phyloP scores from a whole-genome alignment of 1,284 basidiomycete species.

The Austroboletus niveus region DNA sequence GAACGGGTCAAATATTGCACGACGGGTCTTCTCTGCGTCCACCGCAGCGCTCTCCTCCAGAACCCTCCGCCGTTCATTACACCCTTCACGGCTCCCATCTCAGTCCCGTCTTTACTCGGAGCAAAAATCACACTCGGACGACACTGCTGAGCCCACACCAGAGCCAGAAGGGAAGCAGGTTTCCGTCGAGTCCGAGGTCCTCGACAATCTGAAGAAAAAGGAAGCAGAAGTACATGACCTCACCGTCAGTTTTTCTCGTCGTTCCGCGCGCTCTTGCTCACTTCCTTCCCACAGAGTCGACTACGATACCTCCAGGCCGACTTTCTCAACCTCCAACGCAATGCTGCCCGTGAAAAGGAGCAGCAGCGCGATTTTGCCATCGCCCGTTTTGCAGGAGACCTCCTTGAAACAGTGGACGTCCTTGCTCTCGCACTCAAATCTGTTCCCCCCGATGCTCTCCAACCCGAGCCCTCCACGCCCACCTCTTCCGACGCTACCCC shows the following conservation, averaged over 20 bases:
- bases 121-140: conserved; percentile 33
- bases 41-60: conserved; percentile 53
- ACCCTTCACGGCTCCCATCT: conserved; percentile 20
- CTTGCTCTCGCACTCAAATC: conserved; percentile 87
- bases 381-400: conserved; percentile 84
- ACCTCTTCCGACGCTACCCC: conserved; percentile 31
- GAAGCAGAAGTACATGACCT: conserved; percentile 72
- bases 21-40: conserved; percentile 55
- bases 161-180: conserved; percentile 31
- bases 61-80: conserved; percentile 40
- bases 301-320: conserved; percentile 91
- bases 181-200: conserved; percentile 37
- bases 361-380: conserved; percentile 94
- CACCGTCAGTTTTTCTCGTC: conserved; percentile 50
- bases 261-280: conserved; percentile 4
- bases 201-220: conserved; percentile 63
- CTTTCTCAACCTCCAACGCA: conserved; percentile 92
- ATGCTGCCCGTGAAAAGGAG: conserved; percentile 86
- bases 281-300: conserved; percentile 54
- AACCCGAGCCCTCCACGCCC: conserved; percentile 25
- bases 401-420: conserved; percentile 92
- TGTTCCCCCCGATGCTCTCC: conserved; percentile 61
- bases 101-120: conserved; percentile 52
- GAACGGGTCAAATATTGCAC: conserved; percentile 45
- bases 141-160: conserved; percentile 29